These are phyloP conservation scores for Coemansia sp. DNA, from an alignment of 192 early-diverging fungal species.

Conservation along the genomic window DNA sequence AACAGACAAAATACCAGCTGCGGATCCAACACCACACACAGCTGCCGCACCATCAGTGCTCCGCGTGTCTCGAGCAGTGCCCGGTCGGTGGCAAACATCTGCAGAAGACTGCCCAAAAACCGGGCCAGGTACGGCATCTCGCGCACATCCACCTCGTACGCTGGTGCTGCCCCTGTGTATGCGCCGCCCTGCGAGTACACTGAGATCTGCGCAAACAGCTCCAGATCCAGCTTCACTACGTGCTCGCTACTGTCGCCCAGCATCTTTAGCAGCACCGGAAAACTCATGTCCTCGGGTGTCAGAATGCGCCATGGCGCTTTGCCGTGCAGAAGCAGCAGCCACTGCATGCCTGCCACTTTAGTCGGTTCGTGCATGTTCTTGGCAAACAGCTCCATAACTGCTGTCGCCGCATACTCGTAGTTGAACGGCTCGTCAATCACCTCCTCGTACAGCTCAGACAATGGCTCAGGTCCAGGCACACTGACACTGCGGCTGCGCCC, in stretches of 20 bases:
- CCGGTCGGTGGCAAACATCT: slow-evolving; percentile 86
- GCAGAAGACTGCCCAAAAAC: slow-evolving; percentile 88
- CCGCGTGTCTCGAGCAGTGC: slow-evolving; percentile 86
- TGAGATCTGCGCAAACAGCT: slow-evolving; percentile 94
- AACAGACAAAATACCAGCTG: slow-evolving; percentile 88
- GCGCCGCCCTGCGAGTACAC: slow-evolving; percentile 6
- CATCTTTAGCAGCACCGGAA: slow-evolving; percentile 84
- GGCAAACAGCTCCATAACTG: slow-evolving; percentile 64
- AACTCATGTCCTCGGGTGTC: slow-evolving; percentile 83
- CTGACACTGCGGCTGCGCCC: background rate
- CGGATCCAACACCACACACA: slow-evolving; percentile 87
- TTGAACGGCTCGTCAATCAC: slow-evolving; percentile 73
- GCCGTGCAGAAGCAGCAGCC: slow-evolving; percentile 95
- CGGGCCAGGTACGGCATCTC: slow-evolving; percentile 67
- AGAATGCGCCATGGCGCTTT: slow-evolving; percentile 86
- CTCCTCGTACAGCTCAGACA: background rate
- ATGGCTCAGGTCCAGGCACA: background rate
- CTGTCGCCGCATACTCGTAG: slow-evolving; percentile 76
- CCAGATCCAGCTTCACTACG: slow-evolving; percentile 88
- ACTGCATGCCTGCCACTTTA: slow-evolving; percentile 86
- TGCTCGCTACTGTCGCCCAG: slow-evolving; percentile 94
- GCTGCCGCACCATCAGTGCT: slow-evolving; percentile 87
- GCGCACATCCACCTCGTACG: slow-evolving; percentile 10
- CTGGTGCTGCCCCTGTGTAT: background rate
- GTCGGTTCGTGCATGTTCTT: slow-evolving; percentile 92